Conservation (phyloP, 2,329 filamentous ascomycete species). For the Alternaria atra region DNA sequence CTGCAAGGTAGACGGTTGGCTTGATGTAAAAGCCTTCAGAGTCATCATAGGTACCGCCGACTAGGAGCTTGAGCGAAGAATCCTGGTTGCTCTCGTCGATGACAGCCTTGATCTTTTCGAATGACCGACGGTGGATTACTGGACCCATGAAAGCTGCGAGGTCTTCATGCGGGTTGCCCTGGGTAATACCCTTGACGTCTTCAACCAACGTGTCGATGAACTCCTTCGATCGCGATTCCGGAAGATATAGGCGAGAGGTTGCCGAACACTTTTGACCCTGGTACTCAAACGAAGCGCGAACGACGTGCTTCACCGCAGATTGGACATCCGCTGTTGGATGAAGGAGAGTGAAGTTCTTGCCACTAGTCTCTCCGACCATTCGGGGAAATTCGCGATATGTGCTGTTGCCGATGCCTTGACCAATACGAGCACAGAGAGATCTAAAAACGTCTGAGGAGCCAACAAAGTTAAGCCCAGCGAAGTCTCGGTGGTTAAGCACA, state of each 20-base stretch:
- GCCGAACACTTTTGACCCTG: constrained; percentile 92
- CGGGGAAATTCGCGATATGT: constrained; percentile 84
- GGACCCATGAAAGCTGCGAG: constrained; percentile 83
- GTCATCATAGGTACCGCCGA: constrained; percentile 78
- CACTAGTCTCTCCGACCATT: constrained; percentile 87
- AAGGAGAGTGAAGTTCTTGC: constrained; percentile 90
- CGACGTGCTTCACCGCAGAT: constrained; percentile 80
- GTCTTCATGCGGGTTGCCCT: constrained; percentile 71
- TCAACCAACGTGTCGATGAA: constrained; percentile 71
- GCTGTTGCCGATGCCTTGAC: constrained; percentile 78
- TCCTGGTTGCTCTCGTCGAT: constrained; percentile 82
- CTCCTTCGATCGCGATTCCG: constrained; percentile 74
- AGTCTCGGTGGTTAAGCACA: constrained; percentile 77
- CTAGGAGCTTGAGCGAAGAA: constrained; percentile 72
- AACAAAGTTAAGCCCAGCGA: constrained; percentile 91
- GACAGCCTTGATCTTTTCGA: constrained; percentile 77
- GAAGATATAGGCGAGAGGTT: constrained; percentile 79
- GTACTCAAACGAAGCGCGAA: constrained; percentile 87
- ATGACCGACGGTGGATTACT: constrained; percentile 80
- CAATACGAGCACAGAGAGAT: constrained; percentile 83
- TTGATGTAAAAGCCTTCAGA: constrained; percentile 81
- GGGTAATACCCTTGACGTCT: constrained; percentile 72
- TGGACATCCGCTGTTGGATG: constrained; percentile 78
- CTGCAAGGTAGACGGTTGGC: constrained; percentile 80
- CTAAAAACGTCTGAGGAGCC: constrained; percentile 91